phyloP scores from a whole-genome alignment of 768 basidiomycete species.

The Paxillus ammoniavirescens region DNA sequence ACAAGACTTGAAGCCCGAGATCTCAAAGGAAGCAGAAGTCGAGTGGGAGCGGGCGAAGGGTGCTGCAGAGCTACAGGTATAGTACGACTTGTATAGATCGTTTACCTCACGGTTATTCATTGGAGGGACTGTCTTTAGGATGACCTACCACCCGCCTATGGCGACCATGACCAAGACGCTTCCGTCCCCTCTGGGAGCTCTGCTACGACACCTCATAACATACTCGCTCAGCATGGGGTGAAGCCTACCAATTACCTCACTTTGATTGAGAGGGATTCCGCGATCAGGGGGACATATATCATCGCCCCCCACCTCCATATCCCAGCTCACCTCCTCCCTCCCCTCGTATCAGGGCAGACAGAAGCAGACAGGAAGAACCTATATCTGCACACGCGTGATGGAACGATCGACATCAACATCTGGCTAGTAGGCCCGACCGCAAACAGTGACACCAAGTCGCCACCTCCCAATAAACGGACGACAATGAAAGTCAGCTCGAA shows the following conservation, averaged over 20 bases:
- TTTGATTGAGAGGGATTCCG: not conserved
- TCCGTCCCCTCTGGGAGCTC: not conserved
- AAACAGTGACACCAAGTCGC: not conserved
- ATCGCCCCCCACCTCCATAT: slow-evolving; percentile 15
- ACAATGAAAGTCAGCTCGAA: slow-evolving; percentile 4
- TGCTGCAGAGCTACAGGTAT: not conserved
- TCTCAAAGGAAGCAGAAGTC: not conserved
- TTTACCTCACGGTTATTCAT: not conserved
- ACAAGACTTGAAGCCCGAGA: not conserved
- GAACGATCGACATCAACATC: slow-evolving; percentile 12
- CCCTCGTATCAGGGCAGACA: slow-evolving; percentile 4
- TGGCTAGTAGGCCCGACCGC: slow-evolving; percentile 27
- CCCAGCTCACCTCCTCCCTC: slow-evolving; percentile 12
- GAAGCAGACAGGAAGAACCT: slow-evolving; percentile 12
- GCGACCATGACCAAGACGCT: not conserved
- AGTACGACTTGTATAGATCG: not conserved
- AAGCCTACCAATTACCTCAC: slow-evolving; percentile 14
- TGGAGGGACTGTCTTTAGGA: not conserved
- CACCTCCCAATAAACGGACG: not conserved
- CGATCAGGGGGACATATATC: slow-evolving; percentile 12
- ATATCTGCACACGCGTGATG: slow-evolving; percentile 11
- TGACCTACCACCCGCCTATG: slow-evolving; percentile 8
- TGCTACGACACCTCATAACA: not conserved
- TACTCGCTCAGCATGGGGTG: not conserved
- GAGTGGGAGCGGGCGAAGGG: not conserved